Conservation (phyloP, 192 early-diverging fungal species). For the Chytriomyces hyalinus region DNA sequence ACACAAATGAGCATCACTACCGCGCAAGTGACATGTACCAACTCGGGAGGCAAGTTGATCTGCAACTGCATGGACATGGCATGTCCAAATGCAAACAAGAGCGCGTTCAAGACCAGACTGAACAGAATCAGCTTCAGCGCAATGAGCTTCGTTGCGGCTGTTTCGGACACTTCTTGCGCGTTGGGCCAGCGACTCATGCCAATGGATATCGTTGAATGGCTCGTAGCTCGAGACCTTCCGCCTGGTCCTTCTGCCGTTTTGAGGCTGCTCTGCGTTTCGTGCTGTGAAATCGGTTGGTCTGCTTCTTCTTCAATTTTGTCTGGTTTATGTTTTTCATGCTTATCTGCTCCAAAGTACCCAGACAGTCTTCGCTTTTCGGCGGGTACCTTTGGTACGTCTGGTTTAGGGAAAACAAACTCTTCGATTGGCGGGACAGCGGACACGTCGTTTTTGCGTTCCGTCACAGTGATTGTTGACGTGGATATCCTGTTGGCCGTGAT, state of each 20-base stretch:
- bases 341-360: not conserved
- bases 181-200: constrained; percentile 20
- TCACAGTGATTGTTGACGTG: not conserved
- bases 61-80: not conserved
- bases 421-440: no score
- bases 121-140: constrained; percentile 1
- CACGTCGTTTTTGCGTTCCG: not conserved
- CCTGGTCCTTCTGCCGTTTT: not conserved
- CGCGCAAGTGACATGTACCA: not conserved
- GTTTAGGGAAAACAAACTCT: no score
- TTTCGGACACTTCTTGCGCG: constrained; percentile 28
- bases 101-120: not conserved
- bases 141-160: not conserved
- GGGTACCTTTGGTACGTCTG: no score
- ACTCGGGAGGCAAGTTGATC: not conserved
- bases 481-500: not conserved
- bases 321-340: not conserved
- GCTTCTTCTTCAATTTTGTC: constrained; percentile 4
- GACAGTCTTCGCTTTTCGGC: not conserved
- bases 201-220: constrained; percentile 16
- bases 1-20: not conserved
- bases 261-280: not conserved
- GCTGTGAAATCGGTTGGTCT: not conserved
- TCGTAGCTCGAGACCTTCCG: not conserved
- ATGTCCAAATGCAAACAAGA: not conserved